A percentile compares a stretch with the other conserved stretches of the same genome.
Evolutionary conservation across 2,329 filamentous ascomycete species (phyloP).

Genomic region (Xylaria sp.): DNA sequence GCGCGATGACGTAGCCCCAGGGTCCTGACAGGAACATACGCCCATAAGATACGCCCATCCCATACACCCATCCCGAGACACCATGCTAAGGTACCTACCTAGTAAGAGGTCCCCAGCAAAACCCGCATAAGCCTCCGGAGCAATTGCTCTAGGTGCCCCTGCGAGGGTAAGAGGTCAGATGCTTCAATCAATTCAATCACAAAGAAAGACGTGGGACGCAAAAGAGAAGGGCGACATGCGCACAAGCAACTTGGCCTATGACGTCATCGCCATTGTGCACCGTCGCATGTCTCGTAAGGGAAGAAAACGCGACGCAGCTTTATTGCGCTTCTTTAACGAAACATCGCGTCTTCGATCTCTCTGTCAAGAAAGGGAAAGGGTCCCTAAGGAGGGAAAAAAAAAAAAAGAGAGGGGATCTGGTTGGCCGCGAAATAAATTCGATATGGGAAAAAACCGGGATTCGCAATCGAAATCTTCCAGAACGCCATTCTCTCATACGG

Average conservation of each 20-base stretch:
- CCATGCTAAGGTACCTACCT: no score
- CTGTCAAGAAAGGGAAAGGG: background rate
- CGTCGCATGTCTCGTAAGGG: background rate
- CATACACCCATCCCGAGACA: background rate
- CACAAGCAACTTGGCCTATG: background rate
- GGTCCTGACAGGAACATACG: conserved; percentile 8
- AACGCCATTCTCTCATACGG: conserved; percentile 1
- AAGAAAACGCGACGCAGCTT: background rate
- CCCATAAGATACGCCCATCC: background rate
- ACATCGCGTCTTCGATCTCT: background rate
- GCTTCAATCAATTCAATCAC: background rate
- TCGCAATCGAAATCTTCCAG: background rate
- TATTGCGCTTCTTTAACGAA: background rate
- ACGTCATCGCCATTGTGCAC: conserved; percentile 9
- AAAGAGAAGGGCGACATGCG: background rate
- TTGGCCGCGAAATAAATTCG: background rate
- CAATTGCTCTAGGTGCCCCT: conserved; percentile 20
- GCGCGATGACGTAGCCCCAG: conserved; percentile 17
- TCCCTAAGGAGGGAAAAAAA: background rate
- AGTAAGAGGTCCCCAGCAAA: background rate
- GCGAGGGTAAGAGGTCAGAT: conserved; percentile 1
- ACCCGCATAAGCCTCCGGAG: conserved; percentile 22
- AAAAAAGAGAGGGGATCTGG: background rate
- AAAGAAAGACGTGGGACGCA: background rate
- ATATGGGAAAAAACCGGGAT: background rate